phyloP scores from a whole-genome alignment of 129 eudicot genomes.

The Mikania micrantha region DNA sequence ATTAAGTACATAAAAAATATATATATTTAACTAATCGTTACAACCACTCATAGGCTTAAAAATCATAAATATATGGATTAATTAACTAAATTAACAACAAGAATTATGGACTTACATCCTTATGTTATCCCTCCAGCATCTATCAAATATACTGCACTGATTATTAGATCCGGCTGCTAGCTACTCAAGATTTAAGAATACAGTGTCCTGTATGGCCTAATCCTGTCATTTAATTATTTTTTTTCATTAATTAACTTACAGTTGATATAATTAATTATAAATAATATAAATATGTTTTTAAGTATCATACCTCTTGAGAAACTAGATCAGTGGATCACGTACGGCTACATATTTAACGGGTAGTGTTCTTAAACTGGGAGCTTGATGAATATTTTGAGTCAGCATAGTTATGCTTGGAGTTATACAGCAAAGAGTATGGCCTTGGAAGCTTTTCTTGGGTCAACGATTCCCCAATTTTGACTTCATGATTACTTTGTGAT shows the following conservation, averaged over 20 bases:
- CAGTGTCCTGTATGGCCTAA: background rate
- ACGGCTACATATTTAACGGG: background rate
- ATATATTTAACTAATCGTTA: conserved; percentile 11
- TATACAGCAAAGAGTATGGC: conserved; percentile 28
- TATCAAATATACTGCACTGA: background rate
- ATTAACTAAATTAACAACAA: conserved; percentile 5
- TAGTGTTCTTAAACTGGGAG: conserved; percentile 1
- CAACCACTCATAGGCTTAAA: conserved; percentile 12
- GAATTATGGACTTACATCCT: conserved; percentile 25
- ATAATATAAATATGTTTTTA: background rate
- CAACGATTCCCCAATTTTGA: conserved; percentile 25
- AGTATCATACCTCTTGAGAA: conserved; percentile 20
- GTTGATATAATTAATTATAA: background rate
- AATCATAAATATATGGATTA: background rate
- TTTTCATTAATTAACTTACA: background rate
- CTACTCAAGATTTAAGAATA: conserved; percentile 10
- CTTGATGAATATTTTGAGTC: conserved; percentile 21
- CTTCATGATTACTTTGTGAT: conserved; percentile 16
- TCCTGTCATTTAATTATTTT: background rate
- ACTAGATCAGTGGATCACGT: conserved; percentile 6
- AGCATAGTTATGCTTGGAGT: conserved; percentile 5
- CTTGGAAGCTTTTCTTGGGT: conserved; percentile 14
- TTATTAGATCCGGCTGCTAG: conserved; percentile 14
- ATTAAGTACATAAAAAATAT: background rate
- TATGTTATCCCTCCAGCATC: conserved; percentile 4